Conservation (phyloP, 1,139 yeast genomes). For the Pichia sp. region DNA sequence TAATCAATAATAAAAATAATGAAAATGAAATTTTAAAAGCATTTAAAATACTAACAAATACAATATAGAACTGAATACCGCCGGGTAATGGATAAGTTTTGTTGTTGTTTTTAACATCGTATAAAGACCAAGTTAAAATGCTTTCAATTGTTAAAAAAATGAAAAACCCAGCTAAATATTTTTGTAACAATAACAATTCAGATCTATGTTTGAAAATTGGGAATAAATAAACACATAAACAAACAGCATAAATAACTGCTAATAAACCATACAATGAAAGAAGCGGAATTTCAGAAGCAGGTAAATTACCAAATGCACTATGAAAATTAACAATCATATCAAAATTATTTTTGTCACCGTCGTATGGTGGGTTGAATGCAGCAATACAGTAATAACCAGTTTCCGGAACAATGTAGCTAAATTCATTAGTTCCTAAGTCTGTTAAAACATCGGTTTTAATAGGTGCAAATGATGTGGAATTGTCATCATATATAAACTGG, state of each 20-base stretch:
- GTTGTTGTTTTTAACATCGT: conserved; percentile 69
- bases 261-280: conserved; percentile 83
- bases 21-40: conserved; percentile 82
- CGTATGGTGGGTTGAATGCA: conserved; percentile 41
- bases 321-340: conserved; percentile 69
- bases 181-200: conserved; percentile 85
- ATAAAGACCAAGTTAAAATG: conserved; percentile 85
- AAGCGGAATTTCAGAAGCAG: conserved; percentile 89
- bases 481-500: conserved; percentile 48
- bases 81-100: conserved; percentile 40
- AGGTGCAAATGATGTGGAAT: conserved; percentile 36
- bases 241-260: conserved; percentile 76
- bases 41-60: conserved; percentile 69
- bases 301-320: conserved; percentile 82
- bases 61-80: conserved; percentile 69
- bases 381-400: conserved; percentile 94
- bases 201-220: conserved; percentile 81
- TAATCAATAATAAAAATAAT: conserved; percentile 77
- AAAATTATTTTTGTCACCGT: conserved; percentile 34
- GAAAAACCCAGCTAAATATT: conserved; percentile 80
- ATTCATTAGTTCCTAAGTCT: conserved; percentile 52
- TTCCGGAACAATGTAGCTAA: conserved; percentile 55
- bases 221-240: conserved; percentile 76
- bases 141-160: conserved; percentile 80
- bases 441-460: conserved; percentile 52